Evolutionary conservation across 768 basidiomycete genomes (phyloP), one percentile per base, ranked within the genome.

Genomic region (Termitomyces sp.): DNA sequence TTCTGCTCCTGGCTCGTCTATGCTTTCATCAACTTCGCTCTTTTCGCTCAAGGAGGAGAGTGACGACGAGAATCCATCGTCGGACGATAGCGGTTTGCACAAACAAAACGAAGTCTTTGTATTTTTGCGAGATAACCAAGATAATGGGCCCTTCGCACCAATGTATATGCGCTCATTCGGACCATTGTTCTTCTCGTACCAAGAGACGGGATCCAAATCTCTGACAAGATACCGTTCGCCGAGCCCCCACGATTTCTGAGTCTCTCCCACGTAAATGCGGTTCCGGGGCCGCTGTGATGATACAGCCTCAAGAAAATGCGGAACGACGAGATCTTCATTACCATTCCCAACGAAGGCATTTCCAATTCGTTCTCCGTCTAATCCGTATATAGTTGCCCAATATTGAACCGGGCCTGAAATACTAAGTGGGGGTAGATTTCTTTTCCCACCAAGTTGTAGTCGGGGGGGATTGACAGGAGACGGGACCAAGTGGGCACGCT

Each of bases 171-270:
- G 53, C 33, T 48, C 54, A 26, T 60, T 55, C 3, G 53, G 53
- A 1, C 59, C 51, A 19, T 59, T 60, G 23, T 35, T 58, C 50
- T 35, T 50, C 3, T 59, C 53, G 26, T 56, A 31, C 58, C 53
- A 57, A 23, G 55, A 46, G 1, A 63, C 33, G 14, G 62, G 62
- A 8, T 61, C 43, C 23, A 60, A 17, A 8, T 65, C 62, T 43
- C 49, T 58, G 33, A 63, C 26, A 3, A 48, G 21, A 21, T 30
- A 53, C 15, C 11, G 23, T 1, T 60, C 59, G 5, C 64, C 61
- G n/a, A 65, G 38, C 19, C 60, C 66, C 73, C 73, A 74, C 8
- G 60, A 64, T 11, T 64, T 62, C 44, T 73, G 72, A 12, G 67
- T 52, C 0, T 61, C 61, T 37, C 73, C 73, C 7, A 73, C 57